Evolutionary conservation across 2,329 filamentous ascomycete species (phyloP).

Genomic region (Pezicula radicicola): DNA sequence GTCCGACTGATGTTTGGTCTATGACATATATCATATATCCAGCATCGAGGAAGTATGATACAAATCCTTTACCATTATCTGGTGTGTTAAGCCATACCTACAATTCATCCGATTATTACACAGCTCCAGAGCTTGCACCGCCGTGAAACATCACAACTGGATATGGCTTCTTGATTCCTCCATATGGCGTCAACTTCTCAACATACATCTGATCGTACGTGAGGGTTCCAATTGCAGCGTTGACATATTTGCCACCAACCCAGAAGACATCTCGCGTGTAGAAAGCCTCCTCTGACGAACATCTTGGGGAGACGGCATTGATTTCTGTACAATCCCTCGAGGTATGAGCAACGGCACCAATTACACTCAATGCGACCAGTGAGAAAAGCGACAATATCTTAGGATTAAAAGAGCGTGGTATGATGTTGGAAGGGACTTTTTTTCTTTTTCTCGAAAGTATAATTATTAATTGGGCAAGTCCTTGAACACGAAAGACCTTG

Average conservation of each 20-base stretch:
- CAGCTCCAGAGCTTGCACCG: constrained; percentile 4
- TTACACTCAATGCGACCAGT: neutral
- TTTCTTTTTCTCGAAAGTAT: neutral
- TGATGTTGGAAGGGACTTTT: neutral
- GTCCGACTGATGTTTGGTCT: constrained; percentile 20
- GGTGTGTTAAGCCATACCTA: constrained; percentile 43
- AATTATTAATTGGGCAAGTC: neutral
- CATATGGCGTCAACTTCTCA: constrained; percentile 38
- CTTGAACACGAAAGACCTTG: neutral
- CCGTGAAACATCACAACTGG: constrained; percentile 15
- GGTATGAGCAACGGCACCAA: neutral
- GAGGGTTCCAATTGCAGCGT: constrained; percentile 8
- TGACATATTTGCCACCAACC: constrained; percentile 15
- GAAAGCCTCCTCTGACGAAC: constrained; percentile 12
- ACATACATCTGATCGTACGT: constrained; percentile 47
- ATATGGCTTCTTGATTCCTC: constrained; percentile 6
- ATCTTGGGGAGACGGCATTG: constrained; percentile 11
- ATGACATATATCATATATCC: constrained; percentile 42
- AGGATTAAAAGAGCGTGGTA: neutral
- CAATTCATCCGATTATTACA: constrained; percentile 2
- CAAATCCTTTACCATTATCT: constrained; percentile 42
- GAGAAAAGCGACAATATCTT: constrained; percentile 1
- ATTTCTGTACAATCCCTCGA: constrained; percentile 9
- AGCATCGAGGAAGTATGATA: constrained; percentile 38
- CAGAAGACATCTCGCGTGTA: constrained; percentile 16